Evolutionary conservation across 306 rosid genomes (phyloP).

Genomic region (Pyrus communis): DNA sequence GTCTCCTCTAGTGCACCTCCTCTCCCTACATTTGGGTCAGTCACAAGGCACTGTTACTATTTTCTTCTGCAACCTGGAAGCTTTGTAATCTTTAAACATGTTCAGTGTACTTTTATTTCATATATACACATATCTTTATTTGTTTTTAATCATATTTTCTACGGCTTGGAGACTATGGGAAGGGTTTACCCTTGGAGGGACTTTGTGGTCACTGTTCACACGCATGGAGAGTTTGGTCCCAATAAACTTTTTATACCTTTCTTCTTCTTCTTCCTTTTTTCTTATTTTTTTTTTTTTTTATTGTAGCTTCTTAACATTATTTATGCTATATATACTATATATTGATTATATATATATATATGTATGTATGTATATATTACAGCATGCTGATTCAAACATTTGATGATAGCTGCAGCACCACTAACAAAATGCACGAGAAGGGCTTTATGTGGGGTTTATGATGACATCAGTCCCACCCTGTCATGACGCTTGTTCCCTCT

Average conservation of each 20-base stretch:
- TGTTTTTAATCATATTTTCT: background rate
- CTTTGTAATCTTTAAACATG: constrained; percentile 1
- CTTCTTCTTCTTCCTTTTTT: background rate
- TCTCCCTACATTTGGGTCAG: constrained; percentile 39
- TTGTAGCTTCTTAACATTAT: background rate
- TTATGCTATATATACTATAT: background rate
- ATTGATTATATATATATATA: background rate
- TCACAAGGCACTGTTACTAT: constrained; percentile 42
- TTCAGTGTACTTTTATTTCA: background rate
- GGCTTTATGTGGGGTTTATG: constrained; percentile 36
- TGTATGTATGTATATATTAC: constrained; percentile 3
- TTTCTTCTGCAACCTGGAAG: constrained; percentile 9
- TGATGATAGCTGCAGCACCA: constrained; percentile 80
- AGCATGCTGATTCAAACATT: constrained; percentile 66
- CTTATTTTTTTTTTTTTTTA: background rate
- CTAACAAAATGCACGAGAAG: constrained; percentile 35
- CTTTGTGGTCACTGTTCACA: constrained; percentile 85
- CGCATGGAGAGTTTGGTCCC: constrained; percentile 77
- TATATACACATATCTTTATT: too few species aligned
- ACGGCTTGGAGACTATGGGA: constrained; percentile 15
- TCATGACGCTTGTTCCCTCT: constrained; percentile 55
- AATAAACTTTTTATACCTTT: constrained; percentile 1
- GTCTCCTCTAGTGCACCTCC: constrained; percentile 31
- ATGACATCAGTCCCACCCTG: constrained; percentile 81
- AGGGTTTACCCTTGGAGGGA: constrained; percentile 20